These are phyloP conservation scores for Achaetomium macrosporum DNA, from an alignment of 2,329 filamentous ascomycete species.

Conservation along the genomic window DNA sequence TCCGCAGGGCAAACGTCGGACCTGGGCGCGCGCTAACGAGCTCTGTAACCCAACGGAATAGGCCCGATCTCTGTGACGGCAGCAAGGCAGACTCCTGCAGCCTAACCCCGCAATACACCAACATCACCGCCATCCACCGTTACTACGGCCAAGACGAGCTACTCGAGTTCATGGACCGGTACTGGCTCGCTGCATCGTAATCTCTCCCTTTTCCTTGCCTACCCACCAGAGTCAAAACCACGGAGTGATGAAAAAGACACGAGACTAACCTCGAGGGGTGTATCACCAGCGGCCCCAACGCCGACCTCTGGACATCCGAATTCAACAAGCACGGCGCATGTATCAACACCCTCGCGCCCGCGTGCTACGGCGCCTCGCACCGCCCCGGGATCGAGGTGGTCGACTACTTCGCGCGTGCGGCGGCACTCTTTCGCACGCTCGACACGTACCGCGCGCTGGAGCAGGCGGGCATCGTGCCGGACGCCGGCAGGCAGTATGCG, in stretches of 20 bases:
- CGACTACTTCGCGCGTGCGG: constrained; percentile 41
- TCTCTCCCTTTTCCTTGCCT: background rate
- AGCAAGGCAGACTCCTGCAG: constrained; percentile 39
- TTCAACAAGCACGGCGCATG: constrained; percentile 69
- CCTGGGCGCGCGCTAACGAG: background rate
- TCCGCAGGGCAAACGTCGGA: background rate
- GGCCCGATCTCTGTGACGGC: constrained; percentile 41
- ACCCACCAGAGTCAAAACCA: background rate
- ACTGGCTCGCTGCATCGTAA: constrained; percentile 35
- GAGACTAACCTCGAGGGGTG: no score
- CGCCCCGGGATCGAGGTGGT: constrained; percentile 37
- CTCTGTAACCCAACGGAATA: constrained; percentile 15
- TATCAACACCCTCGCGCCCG: constrained; percentile 60
- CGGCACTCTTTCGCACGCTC: constrained; percentile 24
- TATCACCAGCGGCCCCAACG: constrained; percentile 31
- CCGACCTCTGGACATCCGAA: constrained; percentile 61
- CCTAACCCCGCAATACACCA: constrained; percentile 37
- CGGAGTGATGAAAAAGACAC: no score
- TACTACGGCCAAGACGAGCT: constrained; percentile 36
- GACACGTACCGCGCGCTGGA: constrained; percentile 39
- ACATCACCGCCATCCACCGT: constrained; percentile 38
- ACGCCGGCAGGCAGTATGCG: constrained; percentile 35
- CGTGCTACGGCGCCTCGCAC: constrained; percentile 49
- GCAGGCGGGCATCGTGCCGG: constrained; percentile 34
- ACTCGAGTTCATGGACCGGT: constrained; percentile 37